Evolutionary conservation across 1,139 yeast species (phyloP), one percentile per base, ranked within the genome.

Genomic region (Candida tunisiensis): DNA sequence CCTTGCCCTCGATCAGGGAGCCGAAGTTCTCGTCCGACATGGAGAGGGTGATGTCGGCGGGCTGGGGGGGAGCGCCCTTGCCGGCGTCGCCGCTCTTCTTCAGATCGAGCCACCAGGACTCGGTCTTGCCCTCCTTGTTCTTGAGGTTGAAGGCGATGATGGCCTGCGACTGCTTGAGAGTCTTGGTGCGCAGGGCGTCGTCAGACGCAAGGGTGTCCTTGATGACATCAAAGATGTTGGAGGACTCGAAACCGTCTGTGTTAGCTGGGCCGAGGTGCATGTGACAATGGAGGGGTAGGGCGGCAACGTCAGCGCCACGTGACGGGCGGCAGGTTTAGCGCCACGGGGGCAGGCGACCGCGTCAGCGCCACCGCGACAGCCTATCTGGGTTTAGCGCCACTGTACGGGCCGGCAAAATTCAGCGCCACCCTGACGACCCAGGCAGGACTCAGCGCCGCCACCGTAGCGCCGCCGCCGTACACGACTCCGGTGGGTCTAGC

Each of bases 1-100:
- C 73, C 60, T 77, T 74, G 41, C 91, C 91, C 36, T 61, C 56
- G 31, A 78, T 79, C 43, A 79, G 65, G 49, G 66, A 70, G 40
- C 65, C 74, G 42, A 79, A 69, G 42, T 55, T 48, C 28, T 45
- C 55, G 45, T 79, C 93, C 39, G 59, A 59, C 41, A 78, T 58
- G 38, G 62, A 54, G 49, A 79, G 67, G 37, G 65, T 73, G 38
- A 78, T 74, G 43, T 78, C 91, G 31, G 70, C 62, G 51, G 65
- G 65, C 38, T 65, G 41, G 16, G 55, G 58, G 13, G 64, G 52
- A 28, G 64, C 57, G 31, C 57, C 68, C 47, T 65, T 62, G 31
- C 53, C 53, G 32, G 74, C 57, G 19, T 57, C 42, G 35, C 88
- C 91, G 10, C 55, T 57, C 29, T 70, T 59, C 57, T 77, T 77